Evolutionary conservation across 106 monocot species (phyloP), one percentile per base, ranked within the genome.

Genomic region (Agapanthus africanus): DNA sequence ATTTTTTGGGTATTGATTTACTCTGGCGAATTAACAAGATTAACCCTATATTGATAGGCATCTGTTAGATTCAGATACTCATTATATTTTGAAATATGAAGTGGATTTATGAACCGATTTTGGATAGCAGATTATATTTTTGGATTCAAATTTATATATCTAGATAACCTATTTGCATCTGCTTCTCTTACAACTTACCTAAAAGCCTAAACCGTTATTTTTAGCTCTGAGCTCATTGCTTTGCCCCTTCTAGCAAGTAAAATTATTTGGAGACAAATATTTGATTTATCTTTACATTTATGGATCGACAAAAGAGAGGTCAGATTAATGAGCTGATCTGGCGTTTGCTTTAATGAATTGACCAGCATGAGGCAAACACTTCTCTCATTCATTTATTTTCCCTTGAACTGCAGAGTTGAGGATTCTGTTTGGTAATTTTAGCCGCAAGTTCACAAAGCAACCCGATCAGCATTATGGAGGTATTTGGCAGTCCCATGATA

Each of bases 401-500:
- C 41, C 30, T 76, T 70, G 28, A 38, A 51, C 36, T 76, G 76
- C 76, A 76, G 76, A 62, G 36, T 16, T 16, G 76, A 46, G 51
- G 70, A 63, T 19, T 75, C 59, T 44, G 39, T 22, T 34, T 70
- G 19, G 32, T 56, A 47, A 38, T 63, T 18, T 6, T 5, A 44
- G 49, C 42, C 31, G 37, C 61, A 50, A 2, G 49, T 7, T 8
- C 66, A 33, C 8, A 14, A 30, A 60, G 39, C 56, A 27, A 63
- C 63, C 47, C 19, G 27, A 63, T 60, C 60, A 63, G 30, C 8
- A 18, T 25, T 27, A 84, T 84, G 84, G 84, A 84, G 84, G 80
- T 81, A 77, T 78, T 70, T 68, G 84, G 84, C 13, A 81, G 67
- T 67, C 68, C 80, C 73, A 73, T 84, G 80, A 74, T 78, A 71